Conservation (phyloP, 805 yeast genomes). For the Schwanniomyces occidentalis region DNA sequence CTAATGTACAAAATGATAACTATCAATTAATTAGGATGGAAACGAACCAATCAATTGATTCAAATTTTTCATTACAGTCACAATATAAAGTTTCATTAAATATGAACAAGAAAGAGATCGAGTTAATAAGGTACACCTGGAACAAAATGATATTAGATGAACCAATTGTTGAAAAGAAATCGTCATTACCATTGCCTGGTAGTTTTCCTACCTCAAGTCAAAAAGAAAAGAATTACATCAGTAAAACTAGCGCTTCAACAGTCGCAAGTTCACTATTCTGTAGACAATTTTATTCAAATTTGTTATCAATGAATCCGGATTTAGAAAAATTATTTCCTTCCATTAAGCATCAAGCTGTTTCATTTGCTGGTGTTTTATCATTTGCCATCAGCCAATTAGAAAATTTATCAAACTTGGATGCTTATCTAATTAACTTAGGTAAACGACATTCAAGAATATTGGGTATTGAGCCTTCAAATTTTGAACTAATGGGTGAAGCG, state of each 20-base stretch:
- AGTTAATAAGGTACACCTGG: slow-evolving; percentile 49
- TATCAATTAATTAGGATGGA: slow-evolving; percentile 27
- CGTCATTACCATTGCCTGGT: slow-evolving; percentile 30
- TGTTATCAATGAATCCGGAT: slow-evolving; percentile 58
- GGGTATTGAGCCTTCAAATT: slow-evolving; percentile 68
- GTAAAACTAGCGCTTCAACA: slow-evolving; percentile 15
- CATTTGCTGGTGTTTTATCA: slow-evolving; percentile 77
- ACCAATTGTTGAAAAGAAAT: slow-evolving; percentile 18
- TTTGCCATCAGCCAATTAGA: slow-evolving; percentile 67
- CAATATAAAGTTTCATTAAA: slow-evolving; percentile 21
- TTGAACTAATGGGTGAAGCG: slow-evolving; percentile 73
- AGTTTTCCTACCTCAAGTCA: slow-evolving; percentile 28
- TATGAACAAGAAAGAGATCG: slow-evolving; percentile 40
- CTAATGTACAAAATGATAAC: slow-evolving; percentile 7
- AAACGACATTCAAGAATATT: slow-evolving; percentile 74
- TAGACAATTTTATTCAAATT: slow-evolving; percentile 71
- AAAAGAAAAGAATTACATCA: slow-evolving; percentile 8
- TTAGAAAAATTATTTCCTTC: slow-evolving; percentile 71
- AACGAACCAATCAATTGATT: slow-evolving; percentile 21
- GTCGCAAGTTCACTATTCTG: slow-evolving; percentile 60
- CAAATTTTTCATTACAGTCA: slow-evolving; percentile 15
- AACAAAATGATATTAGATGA: slow-evolving; percentile 42
- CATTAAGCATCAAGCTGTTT: slow-evolving; percentile 73
- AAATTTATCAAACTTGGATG: slow-evolving; percentile 55
- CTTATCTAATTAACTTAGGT: slow-evolving; percentile 61